A percentile compares a stretch with the other conserved stretches of the same genome.
Evolutionary conservation across 805 yeast genomes (phyloP).

Genomic region (Torulaspora maleeae): DNA sequence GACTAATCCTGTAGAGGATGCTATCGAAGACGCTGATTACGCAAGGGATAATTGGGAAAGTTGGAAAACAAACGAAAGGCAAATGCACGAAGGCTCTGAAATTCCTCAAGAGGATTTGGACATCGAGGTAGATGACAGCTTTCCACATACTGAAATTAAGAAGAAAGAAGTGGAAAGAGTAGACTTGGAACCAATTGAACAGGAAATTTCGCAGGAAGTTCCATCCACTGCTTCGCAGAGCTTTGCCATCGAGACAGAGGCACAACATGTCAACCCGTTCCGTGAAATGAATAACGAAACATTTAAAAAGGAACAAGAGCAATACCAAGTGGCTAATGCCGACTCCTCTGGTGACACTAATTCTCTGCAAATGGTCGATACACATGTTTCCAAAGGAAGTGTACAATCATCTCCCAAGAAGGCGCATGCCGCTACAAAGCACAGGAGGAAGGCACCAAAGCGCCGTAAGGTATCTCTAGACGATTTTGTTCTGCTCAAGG

Average conservation of each 20-base stretch:
- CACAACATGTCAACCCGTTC: constrained; percentile 22
- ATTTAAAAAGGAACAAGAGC: constrained; percentile 24
- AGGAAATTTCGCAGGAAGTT: constrained; percentile 9
- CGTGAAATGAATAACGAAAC: constrained; percentile 25
- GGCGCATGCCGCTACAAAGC: constrained; percentile 20
- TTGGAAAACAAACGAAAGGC: constrained; percentile 14
- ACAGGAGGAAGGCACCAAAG: constrained; percentile 29
- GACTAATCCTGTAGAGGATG: background rate
- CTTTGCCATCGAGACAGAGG: constrained; percentile 2
- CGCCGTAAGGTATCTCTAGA: constrained; percentile 84
- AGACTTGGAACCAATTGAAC: background rate
- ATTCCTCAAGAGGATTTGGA: constrained; percentile 6
- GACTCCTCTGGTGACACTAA: background rate
- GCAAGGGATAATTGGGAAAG: constrained; percentile 9
- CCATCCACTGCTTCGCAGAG: background rate
- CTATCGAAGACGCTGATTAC: background rate
- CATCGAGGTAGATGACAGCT: constrained; percentile 2
- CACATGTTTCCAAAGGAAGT: constrained; percentile 9
- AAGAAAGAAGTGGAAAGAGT: constrained; percentile 11
- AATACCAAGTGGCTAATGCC: constrained; percentile 3
- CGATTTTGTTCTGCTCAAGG: constrained; percentile 91
- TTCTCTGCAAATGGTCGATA: constrained; percentile 6
- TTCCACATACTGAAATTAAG: constrained; percentile 5
- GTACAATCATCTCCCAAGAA: constrained; percentile 26
- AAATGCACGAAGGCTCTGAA: constrained; percentile 17